Evolutionary conservation across 129 eudicot species (phyloP).

Genomic region (Saposhnikovia divaricata): DNA sequence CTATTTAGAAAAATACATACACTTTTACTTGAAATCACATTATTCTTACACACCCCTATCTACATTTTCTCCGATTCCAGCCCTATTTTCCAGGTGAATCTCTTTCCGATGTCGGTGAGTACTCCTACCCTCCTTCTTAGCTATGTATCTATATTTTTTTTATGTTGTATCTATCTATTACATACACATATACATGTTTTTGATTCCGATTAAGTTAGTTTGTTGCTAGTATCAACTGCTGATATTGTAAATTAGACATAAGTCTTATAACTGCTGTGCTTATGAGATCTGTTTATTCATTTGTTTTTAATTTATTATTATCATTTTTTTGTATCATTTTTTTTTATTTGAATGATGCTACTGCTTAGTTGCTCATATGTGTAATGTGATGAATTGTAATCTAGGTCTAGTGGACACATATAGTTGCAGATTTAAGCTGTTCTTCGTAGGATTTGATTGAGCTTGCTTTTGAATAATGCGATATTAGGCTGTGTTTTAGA

Average conservation of each 20-base stretch:
- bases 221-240: not conserved
- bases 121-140: not conserved
- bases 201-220: not conserved
- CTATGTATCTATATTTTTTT: not conserved
- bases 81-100: not conserved
- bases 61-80: not conserved
- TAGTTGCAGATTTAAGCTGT: conserved; percentile 2
- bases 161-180: not conserved
- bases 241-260: not conserved
- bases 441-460: not conserved
- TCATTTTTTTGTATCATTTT: not conserved
- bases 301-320: not conserved
- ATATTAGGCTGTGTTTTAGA: not conserved
- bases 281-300: not conserved
- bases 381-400: not conserved
- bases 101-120: conserved; percentile 21
- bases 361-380: not conserved
- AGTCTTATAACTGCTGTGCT: not conserved
- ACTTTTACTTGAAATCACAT: not conserved
- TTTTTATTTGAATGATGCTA: not conserved
- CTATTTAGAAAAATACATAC: not conserved
- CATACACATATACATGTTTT: not conserved
- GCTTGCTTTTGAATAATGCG: not conserved
- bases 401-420: not conserved
- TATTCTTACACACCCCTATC: not conserved